phyloP scores from a whole-genome alignment of 1,284 basidiomycete species.

The Ganoderma resinaceum region DNA sequence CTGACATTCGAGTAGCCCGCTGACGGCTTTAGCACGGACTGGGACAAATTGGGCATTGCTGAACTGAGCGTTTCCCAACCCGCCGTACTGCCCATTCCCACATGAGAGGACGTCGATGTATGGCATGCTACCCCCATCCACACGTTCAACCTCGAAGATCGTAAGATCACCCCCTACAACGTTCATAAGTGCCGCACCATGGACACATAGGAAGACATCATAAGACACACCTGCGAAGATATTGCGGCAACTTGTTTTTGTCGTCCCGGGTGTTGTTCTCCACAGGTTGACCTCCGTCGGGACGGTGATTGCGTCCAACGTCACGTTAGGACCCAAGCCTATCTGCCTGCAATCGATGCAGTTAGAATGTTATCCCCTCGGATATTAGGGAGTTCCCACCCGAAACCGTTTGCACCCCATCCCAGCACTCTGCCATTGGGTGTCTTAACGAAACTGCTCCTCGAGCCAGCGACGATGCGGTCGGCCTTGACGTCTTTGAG shows the following conservation, averaged over 20 bases:
- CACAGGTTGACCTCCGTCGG: constrained; percentile 88
- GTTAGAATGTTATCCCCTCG: background rate
- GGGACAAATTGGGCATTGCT: constrained; percentile 79
- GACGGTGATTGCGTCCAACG: constrained; percentile 77
- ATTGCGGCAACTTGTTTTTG: constrained; percentile 66
- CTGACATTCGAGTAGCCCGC: constrained; percentile 86
- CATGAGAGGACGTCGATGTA: constrained; percentile 80
- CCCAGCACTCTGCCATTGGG: constrained; percentile 81
- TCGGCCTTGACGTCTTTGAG: constrained; percentile 69
- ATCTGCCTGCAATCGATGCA: constrained; percentile 64
- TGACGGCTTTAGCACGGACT: constrained; percentile 80
- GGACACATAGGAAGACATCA: background rate
- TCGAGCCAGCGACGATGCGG: constrained; percentile 79
- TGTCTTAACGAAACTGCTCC: constrained; percentile 79
- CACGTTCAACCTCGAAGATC: constrained; percentile 79
- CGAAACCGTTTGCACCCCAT: constrained; percentile 88
- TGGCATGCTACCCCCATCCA: constrained; percentile 45
- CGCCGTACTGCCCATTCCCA: constrained; percentile 88
- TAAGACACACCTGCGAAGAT: constrained; percentile 67
- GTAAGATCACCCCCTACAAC: constrained; percentile 78
- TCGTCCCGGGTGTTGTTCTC: constrained; percentile 60
- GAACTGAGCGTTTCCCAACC: constrained; percentile 85
- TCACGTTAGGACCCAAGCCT: constrained; percentile 77
- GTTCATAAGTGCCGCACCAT: constrained; percentile 9
- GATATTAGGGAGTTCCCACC: constrained; percentile 50